Base-by-base conservation (phyloP, 768 basidiomycete genomes). In the Rhizopogon vesiculosus region DNA sequence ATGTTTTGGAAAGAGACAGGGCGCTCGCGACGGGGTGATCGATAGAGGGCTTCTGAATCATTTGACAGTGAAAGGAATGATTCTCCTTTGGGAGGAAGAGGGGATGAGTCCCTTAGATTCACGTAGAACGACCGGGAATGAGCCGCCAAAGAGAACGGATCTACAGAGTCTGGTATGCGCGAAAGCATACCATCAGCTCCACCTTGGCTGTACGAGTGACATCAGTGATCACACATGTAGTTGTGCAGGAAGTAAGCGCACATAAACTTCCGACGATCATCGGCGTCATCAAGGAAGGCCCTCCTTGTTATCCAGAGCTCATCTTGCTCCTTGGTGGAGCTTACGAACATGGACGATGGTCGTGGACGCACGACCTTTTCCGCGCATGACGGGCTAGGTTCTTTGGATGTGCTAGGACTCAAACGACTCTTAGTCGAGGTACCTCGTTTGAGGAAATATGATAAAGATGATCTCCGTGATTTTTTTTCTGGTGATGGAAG, bases 121-220 rank as follows among this genome's bases (percentile, higher is more conserved):
- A 76, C 72, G 62, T 78, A 79, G 60, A 76, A 74, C 9, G 80
- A 75, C 49, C 68, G 73, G 19, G 78, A 73, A 53, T 73, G 64
- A 0, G 75, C 73, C 3, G 73, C 73, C 2, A 77, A 67, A 13
- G 68, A 64, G 54, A 77, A 76, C 2, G 74, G 74, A 49, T 81
- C 78, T 4, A 75, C 64, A 18, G 58, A 56, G 8, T 54, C 13
- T 42, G 35, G 16, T 16, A 43, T 31, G 25, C 57, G 44, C 5
- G 55, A 51, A 12, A 53, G 15, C 28, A 54, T 18, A 28, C 58
- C 40, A 38, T 45, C 19, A 10, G 8, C 28, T 28, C 7, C 13
- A 31, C 57, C 46, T 5, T 56, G 54, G 16, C 62, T 68, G 50
- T 45, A 12, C 19, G 18, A 10, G 22, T 22, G 19, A 45, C 41